Evolutionary conservation across 352 stramenopile species (phyloP), one percentile per base, ranked within the genome.

Genomic region (Phytophthora citricola): DNA sequence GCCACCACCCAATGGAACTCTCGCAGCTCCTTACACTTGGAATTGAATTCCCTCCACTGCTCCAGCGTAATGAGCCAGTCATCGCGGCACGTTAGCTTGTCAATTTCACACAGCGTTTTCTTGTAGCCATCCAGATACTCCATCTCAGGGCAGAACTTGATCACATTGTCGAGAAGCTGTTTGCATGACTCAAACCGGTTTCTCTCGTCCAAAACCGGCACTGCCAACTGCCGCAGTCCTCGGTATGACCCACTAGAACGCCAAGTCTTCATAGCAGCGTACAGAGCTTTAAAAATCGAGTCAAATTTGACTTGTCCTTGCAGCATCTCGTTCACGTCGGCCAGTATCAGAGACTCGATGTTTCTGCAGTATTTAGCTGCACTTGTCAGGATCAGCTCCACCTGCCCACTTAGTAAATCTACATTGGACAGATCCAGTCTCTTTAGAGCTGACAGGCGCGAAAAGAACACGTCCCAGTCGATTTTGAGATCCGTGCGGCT

Each of bases 1-100:
- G 63, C 75, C 5, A 74, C 63, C 9, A 81, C 53, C 75, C 72
- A 83, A 48, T 79, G 58, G 51, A 81, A 81, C 65, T 77, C 69
- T 1, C 57, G 63, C 29, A 81, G 59, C 14, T 77, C 41, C 12
- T 55, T 71, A 52, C 75, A 83, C 12, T 31, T 69, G 27, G 66
- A 43, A 34, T 77, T 78, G 36, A 82, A 82, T 17, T 50, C 36
- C n/a, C 76, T 52, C 76, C 73, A 84, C 44, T 75, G 52, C 3
- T 57, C 38, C 12, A 75, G 44, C 11, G 63, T 58, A 14, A 82
- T 47, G 3, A 71, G 9, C 71, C 66, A 79, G 46, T 66, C 31
- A 24, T 78, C 71, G 0, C 54, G 51, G 45, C 66, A 82, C 12
- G 63, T 73, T 27, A 81, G 44, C 9, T 60, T 60, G 49, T 85